Percentiles rank a stretch among this genome's conserved stretches.
Evolutionary conservation across 441 rosid genomes (phyloP).

Genomic region (Populus hybrid): DNA sequence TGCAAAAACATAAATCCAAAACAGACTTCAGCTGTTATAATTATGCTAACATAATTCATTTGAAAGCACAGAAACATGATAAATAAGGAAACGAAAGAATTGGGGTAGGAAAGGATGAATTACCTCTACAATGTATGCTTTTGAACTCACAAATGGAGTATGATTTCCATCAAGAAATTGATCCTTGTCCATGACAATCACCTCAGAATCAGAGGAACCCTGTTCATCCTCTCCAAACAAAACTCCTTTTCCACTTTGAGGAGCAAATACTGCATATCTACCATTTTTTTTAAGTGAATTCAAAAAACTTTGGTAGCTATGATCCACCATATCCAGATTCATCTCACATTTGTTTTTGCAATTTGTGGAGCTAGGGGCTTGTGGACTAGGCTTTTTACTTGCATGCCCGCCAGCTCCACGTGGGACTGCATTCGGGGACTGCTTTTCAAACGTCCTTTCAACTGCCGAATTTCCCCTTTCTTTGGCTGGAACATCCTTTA

Average conservation of each 20-base stretch:
- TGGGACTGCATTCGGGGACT: not conserved
- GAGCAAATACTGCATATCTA: slow-evolving; percentile 9
- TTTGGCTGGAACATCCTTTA: not conserved
- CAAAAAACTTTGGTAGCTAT: slow-evolving; percentile 5
- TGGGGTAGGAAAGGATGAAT: slow-evolving; percentile 20
- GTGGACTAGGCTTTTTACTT: not conserved
- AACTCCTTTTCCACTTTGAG: slow-evolving; percentile 18
- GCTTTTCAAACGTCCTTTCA: not conserved
- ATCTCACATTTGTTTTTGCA: not conserved
- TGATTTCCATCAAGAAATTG: slow-evolving; percentile 29
- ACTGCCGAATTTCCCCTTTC: not conserved
- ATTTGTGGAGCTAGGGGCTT: not conserved
- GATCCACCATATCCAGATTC: slow-evolving; percentile 14
- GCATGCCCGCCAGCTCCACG: not conserved
- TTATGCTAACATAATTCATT: not conserved
- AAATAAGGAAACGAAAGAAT: not conserved
- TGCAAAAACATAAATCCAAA: slow-evolving; percentile 4
- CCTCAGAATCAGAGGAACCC: slow-evolving; percentile 48
- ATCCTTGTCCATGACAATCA: slow-evolving; percentile 38
- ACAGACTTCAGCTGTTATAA: not conserved
- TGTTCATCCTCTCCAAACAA: slow-evolving; percentile 29
- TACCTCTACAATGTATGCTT: slow-evolving; percentile 7
- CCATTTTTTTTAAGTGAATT: slow-evolving; percentile 24
- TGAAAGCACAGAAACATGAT: not conserved
- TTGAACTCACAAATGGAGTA: slow-evolving; percentile 36